Percentiles rank a stretch among this genome's conserved stretches.
Evolutionary conservation across 108 stramenopile genomes (phyloP).

Genomic region (Skeletonema marinoi): DNA sequence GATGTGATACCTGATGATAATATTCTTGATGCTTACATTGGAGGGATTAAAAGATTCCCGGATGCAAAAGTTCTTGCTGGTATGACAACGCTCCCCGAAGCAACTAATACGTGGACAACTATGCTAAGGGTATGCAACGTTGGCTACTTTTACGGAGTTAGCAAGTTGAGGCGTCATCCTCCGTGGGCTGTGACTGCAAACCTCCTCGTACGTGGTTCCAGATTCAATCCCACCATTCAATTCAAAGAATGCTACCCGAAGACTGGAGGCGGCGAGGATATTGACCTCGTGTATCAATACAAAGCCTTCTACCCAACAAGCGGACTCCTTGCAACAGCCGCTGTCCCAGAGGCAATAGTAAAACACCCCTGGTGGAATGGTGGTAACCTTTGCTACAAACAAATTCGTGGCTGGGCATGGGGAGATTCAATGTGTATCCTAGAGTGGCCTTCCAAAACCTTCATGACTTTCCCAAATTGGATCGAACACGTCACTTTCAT

Average conservation of each 20-base stretch:
- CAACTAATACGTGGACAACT: constrained; percentile 31
- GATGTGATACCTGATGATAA: constrained; percentile 57
- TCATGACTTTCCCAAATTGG: constrained; percentile 46
- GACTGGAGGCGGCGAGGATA: constrained; percentile 65
- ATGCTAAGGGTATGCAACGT: constrained; percentile 49
- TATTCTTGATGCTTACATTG: constrained; percentile 60
- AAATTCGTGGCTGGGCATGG: constrained; percentile 52
- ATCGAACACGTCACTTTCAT: constrained; percentile 18
- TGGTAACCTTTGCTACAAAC: constrained; percentile 28
- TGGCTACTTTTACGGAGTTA: constrained; percentile 49
- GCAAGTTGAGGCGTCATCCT: constrained; percentile 32
- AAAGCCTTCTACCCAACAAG: constrained; percentile 27
- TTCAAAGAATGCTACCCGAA: constrained; percentile 51
- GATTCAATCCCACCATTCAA: constrained; percentile 33
- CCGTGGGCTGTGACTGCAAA: constrained; percentile 75
- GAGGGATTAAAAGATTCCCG: constrained; percentile 40
- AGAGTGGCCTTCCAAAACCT: constrained; percentile 38
- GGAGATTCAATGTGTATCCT: constrained; percentile 46
- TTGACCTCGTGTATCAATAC: constrained; percentile 53
- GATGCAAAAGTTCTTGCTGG: constrained; percentile 48
- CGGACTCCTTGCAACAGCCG: constrained; percentile 12
- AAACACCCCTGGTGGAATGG: constrained; percentile 51
- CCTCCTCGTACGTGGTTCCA: constrained; percentile 33
- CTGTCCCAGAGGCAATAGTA: constrained; percentile 49
- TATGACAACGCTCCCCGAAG: constrained; percentile 37